These are phyloP conservation scores for Pistacia atlantica DNA, from an alignment of 345 rosid genomes.

Conservation along the genomic window DNA sequence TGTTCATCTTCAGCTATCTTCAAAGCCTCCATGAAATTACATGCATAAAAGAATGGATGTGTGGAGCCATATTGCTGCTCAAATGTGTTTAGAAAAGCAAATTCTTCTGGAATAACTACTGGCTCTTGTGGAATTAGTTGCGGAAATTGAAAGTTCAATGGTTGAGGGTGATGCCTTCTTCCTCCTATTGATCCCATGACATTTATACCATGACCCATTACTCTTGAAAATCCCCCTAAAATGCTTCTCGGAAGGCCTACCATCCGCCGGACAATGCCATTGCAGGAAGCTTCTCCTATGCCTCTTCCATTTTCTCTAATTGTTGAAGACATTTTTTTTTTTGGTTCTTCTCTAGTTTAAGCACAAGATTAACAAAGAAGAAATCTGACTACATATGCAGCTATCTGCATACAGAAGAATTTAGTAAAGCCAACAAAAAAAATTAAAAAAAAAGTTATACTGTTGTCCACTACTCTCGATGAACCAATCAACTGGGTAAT, in stretches of 20 bases:
- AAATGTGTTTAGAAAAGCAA: slow-evolving; percentile 47
- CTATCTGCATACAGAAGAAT: too few relatives aligned
- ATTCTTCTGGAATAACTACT: slow-evolving; percentile 37
- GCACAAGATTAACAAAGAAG: neutral
- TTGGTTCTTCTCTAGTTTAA: neutral
- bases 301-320: slow-evolving; percentile 24
- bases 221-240: slow-evolving; percentile 50
- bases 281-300: slow-evolving; percentile 32
- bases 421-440: neutral
- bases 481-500: slow-evolving; percentile 10
- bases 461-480: neutral
- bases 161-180: slow-evolving; percentile 35
- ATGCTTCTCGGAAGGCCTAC: slow-evolving; percentile 53
- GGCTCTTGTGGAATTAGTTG: slow-evolving; percentile 29
- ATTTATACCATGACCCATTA: slow-evolving; percentile 32
- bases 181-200: slow-evolving; percentile 27
- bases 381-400: too few relatives aligned
- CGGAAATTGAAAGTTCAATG: slow-evolving; percentile 25
- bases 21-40: slow-evolving; percentile 44
- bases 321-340: slow-evolving; percentile 29
- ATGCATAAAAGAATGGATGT: slow-evolving; percentile 59
- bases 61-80: slow-evolving; percentile 53
- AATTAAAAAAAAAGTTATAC: slow-evolving; percentile 3
- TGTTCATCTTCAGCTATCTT: slow-evolving; percentile 54
- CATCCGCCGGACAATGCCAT: slow-evolving; percentile 49